These are phyloP conservation scores for Sicyos baderoa DNA, from an alignment of 306 rosid genomes.

Conservation along the genomic window DNA sequence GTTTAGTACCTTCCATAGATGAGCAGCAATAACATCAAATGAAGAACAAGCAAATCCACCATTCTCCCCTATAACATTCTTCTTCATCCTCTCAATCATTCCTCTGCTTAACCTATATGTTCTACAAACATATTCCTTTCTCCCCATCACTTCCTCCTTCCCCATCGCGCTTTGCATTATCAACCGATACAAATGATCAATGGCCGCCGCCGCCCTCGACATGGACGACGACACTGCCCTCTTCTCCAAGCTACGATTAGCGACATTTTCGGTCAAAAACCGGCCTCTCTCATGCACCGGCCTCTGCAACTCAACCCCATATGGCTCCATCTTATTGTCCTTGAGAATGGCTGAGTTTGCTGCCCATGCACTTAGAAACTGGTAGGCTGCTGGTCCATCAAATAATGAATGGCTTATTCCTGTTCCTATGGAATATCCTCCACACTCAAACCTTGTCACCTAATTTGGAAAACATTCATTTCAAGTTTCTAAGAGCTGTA, in stretches of 20 bases:
- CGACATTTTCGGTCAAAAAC: conserved; percentile 13
- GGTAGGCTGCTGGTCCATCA: conserved; percentile 64
- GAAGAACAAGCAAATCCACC: conserved; percentile 44
- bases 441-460: conserved; percentile 76
- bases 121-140: conserved; percentile 34
- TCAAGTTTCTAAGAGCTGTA: neutral
- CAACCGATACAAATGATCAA: conserved; percentile 51
- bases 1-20: conserved; percentile 63
- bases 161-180: conserved; percentile 43
- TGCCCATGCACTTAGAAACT: conserved; percentile 66
- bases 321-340: neutral
- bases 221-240: conserved; percentile 20
- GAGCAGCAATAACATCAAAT: conserved; percentile 66
- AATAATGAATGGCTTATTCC: conserved; percentile 70
- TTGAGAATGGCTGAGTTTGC: conserved; percentile 37
- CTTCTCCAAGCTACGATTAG: neutral
- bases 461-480: conserved; percentile 3
- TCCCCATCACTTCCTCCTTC: conserved; percentile 15
- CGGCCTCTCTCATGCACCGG: conserved; percentile 64
- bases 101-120: conserved; percentile 43
- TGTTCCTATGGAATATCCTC: conserved; percentile 64
- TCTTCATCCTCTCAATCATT: conserved; percentile 43
- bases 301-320: conserved; percentile 22
- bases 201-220: conserved; percentile 35
- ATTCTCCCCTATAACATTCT: conserved; percentile 23